These are phyloP conservation scores for Podaxis sp. DNA, from an alignment of 768 basidiomycete genomes.

Conservation along the genomic window DNA sequence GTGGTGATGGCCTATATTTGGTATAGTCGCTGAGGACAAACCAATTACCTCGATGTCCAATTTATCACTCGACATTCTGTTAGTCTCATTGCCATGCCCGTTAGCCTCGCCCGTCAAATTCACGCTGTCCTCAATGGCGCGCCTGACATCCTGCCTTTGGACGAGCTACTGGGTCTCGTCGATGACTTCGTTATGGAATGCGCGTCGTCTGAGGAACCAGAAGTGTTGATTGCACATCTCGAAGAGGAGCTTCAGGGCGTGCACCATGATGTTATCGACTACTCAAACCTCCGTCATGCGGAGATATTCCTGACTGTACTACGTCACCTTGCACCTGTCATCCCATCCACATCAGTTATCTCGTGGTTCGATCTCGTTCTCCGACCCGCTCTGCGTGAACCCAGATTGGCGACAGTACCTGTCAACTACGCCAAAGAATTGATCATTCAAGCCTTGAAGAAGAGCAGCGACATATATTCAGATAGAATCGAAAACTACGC, in stretches of 20 bases:
- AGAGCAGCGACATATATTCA: slow-evolving; percentile 29
- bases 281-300: slow-evolving; percentile 56
- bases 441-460: slow-evolving; percentile 58
- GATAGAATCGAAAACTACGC: slow-evolving; percentile 30
- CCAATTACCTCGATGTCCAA: slow-evolving; percentile 1
- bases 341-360: slow-evolving; percentile 65
- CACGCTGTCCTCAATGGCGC: slow-evolving; percentile 55
- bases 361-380: slow-evolving; percentile 84
- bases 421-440: slow-evolving; percentile 71
- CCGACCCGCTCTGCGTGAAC: slow-evolving; percentile 75
- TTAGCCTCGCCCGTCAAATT: slow-evolving; percentile 48
- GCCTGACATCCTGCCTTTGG: slow-evolving; percentile 47
- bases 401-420: slow-evolving; percentile 56
- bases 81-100: slow-evolving; percentile 26
- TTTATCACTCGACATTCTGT: slow-evolving; percentile 15
- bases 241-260: slow-evolving; percentile 69
- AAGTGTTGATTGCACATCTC: slow-evolving; percentile 43
- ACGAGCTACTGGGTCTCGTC: slow-evolving; percentile 45
- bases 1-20: slow-evolving; percentile 29
- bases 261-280: slow-evolving; percentile 62
- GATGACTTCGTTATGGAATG: slow-evolving; percentile 57
- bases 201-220: slow-evolving; percentile 44
- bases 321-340: slow-evolving; percentile 56
- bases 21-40: slow-evolving; percentile 19
- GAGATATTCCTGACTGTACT: slow-evolving; percentile 69